Percentiles rank a stretch among this genome's conserved stretches.
phyloP scores from a whole-genome alignment of 768 basidiomycete genomes.

The Trametes villosa region DNA sequence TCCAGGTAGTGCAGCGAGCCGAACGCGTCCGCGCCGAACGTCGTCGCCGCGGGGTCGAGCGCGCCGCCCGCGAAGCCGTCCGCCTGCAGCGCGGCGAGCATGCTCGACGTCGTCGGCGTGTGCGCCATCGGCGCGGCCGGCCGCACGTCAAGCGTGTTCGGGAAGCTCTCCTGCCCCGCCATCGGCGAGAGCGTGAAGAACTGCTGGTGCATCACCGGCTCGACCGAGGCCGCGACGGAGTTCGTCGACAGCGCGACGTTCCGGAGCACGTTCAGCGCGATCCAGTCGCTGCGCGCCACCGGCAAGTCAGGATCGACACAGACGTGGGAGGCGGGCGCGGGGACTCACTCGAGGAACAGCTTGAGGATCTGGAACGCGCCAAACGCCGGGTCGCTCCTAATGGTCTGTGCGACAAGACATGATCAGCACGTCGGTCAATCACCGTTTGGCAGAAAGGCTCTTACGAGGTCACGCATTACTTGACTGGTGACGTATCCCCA shows the following conservation, averaged over 20 bases:
- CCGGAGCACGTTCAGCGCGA: conserved; percentile 85
- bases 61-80: conserved; percentile 69
- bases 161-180: conserved; percentile 82
- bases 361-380: conserved; percentile 93
- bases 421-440: conserved; percentile 2
- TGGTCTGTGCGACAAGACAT: conserved; percentile 57
- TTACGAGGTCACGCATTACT: conserved; percentile 88
- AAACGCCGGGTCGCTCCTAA: conserved; percentile 90
- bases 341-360: conserved; percentile 83
- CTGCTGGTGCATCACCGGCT: conserved; percentile 90
- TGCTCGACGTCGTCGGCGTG: conserved; percentile 87
- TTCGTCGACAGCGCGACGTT: conserved; percentile 89
- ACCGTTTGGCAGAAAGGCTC: conserved; percentile 36
- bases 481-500: conserved; percentile 95
- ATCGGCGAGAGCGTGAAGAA: conserved; percentile 89
- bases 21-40: conserved; percentile 72
- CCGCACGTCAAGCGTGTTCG: conserved; percentile 61
- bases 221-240: conserved; percentile 89
- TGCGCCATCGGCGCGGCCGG: conserved; percentile 70
- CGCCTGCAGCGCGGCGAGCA: conserved; percentile 86
- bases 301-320: conserved; percentile 19
- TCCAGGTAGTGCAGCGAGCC: conserved; percentile 79
- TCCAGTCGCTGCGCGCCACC: conserved; percentile 73
- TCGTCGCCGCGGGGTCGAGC: conserved; percentile 64
- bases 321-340: conserved; percentile 5